Evolutionary conservation across 176 grass and related monocot species (phyloP).

Genomic region (Guadua angustifolia): DNA sequence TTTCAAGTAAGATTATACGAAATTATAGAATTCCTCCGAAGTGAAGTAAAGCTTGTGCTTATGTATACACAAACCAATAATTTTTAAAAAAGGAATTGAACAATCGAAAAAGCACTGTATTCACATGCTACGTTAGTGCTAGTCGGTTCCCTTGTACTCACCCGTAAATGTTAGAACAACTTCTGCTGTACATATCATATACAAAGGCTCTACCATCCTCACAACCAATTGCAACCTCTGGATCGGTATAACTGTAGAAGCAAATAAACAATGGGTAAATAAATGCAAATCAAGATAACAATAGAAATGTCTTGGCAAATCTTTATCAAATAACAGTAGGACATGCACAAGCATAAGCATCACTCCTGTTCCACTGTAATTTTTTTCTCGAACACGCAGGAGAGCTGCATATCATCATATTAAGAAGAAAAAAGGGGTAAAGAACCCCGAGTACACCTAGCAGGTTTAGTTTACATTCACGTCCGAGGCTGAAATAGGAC

Average conservation of each 20-base stretch:
- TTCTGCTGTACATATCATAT: conserved; percentile 97
- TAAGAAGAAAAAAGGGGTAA: no score
- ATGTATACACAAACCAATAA: not conserved
- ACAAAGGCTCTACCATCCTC: conserved; percentile 88
- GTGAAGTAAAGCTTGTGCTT: conserved; percentile 9
- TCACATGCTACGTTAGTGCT: conserved; percentile 2
- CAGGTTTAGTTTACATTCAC: no score
- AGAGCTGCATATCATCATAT: no score
- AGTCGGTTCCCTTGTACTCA: conserved; percentile 26
- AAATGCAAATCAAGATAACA: conserved; percentile 20
- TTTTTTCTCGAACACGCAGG: no score
- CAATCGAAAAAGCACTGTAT: conserved; percentile 6
- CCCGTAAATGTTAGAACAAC: conserved; percentile 79
- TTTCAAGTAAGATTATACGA: not conserved
- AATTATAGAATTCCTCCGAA: not conserved
- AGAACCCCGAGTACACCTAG: no score
- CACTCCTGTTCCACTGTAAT: conserved; percentile 15
- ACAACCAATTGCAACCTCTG: conserved; percentile 90
- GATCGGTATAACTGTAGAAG: conserved; percentile 69
- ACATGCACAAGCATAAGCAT: not conserved
- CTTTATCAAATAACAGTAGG: conserved; percentile 5
- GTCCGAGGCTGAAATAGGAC: no score
- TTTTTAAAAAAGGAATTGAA: conserved; percentile 3
- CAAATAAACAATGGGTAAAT: conserved; percentile 44
- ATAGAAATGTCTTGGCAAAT: conserved; percentile 8